Conservation (phyloP, 768 basidiomycete species). For the Boletellus emodensis region DNA sequence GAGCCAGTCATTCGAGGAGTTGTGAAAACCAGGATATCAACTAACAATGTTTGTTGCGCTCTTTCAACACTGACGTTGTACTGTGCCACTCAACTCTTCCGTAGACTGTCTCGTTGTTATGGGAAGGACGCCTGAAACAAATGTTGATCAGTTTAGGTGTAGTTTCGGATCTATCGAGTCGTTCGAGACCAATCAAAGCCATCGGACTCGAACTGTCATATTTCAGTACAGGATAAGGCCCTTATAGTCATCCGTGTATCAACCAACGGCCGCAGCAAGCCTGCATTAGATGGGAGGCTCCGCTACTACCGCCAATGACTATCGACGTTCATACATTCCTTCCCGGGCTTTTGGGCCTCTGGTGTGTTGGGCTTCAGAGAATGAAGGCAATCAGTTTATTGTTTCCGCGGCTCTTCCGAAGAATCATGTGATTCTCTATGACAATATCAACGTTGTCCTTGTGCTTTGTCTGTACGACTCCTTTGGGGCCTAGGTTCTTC, state of each 20-base stretch:
- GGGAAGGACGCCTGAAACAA: slow-evolving; percentile 90
- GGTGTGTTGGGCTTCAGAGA: no score
- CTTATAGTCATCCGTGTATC: not conserved
- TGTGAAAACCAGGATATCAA: slow-evolving; percentile 85
- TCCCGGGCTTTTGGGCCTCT: no score
- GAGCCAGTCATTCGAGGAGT: slow-evolving; percentile 63
- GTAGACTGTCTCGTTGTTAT: slow-evolving; percentile 86
- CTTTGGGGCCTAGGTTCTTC: no score
- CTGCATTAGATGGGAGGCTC: not conserved
- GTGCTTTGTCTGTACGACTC: no score
- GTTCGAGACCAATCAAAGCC: slow-evolving; percentile 82
- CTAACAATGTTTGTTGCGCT: slow-evolving; percentile 66
- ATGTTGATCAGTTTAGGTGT: slow-evolving; percentile 88
- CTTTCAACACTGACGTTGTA: not conserved
- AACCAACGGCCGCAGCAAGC: not conserved
- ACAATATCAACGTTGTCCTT: no score
- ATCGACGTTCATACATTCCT: no score
- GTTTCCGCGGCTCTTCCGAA: no score
- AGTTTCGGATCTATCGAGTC: slow-evolving; percentile 82
- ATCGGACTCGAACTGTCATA: slow-evolving; percentile 93
- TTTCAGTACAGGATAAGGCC: slow-evolving; percentile 59
- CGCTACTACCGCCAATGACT: no score
- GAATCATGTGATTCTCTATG: no score
- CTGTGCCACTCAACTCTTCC: not conserved
- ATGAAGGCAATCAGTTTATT: no score